Conservation (phyloP, 148 eudicot genomes). For the Rhododendron henanense region DNA sequence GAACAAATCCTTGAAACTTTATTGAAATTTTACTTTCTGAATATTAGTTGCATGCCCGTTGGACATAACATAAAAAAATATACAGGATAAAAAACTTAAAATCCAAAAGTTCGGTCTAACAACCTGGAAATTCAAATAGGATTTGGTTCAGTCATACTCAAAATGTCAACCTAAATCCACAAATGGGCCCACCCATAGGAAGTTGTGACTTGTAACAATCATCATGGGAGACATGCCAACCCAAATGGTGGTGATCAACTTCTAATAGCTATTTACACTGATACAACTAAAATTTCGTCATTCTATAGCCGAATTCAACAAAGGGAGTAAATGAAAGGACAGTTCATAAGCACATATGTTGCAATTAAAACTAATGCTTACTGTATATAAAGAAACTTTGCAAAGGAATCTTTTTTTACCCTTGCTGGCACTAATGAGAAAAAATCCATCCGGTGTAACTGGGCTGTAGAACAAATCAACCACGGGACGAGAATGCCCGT, state of each 20-base stretch:
- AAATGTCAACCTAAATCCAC: not conserved
- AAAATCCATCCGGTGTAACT: constrained; percentile 71
- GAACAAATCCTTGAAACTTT: not conserved
- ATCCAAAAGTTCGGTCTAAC: not conserved
- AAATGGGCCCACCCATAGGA: not conserved
- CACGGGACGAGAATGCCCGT: constrained; percentile 88
- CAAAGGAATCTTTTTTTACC: constrained; percentile 29
- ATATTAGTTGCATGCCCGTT: not conserved
- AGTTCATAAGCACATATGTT: not conserved
- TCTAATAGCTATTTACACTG: no score
- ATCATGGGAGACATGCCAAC: not conserved
- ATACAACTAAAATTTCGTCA: not conserved
- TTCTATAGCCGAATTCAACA: not conserved
- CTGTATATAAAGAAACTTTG: not conserved
- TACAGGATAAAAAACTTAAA: not conserved
- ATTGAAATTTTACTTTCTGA: not conserved
- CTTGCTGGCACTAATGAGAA: constrained; percentile 87
- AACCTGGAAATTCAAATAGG: not conserved
- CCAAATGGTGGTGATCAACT: not conserved
- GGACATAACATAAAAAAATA: not conserved
- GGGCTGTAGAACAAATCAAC: constrained; percentile 91
- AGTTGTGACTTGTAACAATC: not conserved
- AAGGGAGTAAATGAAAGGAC: not conserved
- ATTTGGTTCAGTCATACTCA: not conserved
- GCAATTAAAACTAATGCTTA: not conserved